Evolutionary conservation across 352 stramenopile genomes (phyloP).

Genomic region (Peronospora belbahrii): DNA sequence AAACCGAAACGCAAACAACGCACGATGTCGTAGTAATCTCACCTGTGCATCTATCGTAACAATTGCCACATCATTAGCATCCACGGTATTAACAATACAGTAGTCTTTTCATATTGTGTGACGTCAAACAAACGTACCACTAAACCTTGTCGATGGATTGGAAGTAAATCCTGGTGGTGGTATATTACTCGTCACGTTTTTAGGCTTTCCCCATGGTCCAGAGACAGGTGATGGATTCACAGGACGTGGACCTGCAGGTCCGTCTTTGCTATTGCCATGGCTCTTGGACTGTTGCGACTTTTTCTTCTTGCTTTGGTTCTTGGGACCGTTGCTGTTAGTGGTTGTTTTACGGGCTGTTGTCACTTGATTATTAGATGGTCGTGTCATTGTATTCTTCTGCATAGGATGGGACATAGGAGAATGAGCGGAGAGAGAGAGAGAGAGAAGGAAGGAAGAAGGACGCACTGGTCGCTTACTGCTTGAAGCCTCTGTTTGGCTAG

Average conservation of each 20-base stretch:
- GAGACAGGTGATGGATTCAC: conserved; percentile 34
- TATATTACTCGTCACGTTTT: conserved; percentile 7
- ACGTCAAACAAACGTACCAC: conserved; percentile 28
- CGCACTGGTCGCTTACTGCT: too few species aligned
- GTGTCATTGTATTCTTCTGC: conserved; percentile 16
- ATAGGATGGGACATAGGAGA: conserved; percentile 9
- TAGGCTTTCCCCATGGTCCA: conserved; percentile 25
- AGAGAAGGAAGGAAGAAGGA: neutral
- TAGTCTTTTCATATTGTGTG: too few species aligned
- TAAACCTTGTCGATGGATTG: conserved; percentile 24
- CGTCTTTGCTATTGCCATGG: conserved; percentile 16
- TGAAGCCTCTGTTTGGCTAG: too few species aligned
- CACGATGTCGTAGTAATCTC: conserved; percentile 63
- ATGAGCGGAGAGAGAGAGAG: neutral
- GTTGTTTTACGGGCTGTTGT: conserved; percentile 18
- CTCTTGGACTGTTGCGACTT: conserved; percentile 20
- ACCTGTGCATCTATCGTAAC: conserved; percentile 41
- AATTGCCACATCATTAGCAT: too few species aligned
- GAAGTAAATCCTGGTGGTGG: conserved; percentile 25
- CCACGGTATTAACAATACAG: too few species aligned
- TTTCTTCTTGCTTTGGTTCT: conserved; percentile 37
- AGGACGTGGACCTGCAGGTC: conserved; percentile 8
- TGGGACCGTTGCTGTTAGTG: conserved; percentile 13
- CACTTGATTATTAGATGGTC: conserved; percentile 5
- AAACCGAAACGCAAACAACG: conserved; percentile 76